A percentile compares a stretch with the other conserved stretches of the same genome.
Conservation (phyloP, 495 filamentous ascomycete genomes). For the Penicillium tannophilum region DNA sequence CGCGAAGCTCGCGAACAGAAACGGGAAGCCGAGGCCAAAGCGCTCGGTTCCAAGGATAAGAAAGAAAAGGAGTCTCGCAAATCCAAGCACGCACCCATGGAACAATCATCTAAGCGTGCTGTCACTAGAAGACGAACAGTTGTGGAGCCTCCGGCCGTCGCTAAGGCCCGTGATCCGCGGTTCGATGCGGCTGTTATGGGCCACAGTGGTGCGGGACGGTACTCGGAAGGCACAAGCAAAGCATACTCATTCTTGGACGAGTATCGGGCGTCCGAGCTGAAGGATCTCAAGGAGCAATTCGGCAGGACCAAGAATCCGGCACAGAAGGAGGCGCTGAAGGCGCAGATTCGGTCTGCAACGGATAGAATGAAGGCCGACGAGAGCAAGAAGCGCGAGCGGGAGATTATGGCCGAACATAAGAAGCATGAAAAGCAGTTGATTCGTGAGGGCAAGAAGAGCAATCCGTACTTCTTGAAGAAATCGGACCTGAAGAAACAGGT, state of each 20-base stretch:
- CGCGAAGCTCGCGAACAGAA: slow-evolving; percentile 51
- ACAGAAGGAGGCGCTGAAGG: slow-evolving; percentile 66
- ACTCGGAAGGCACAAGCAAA: slow-evolving; percentile 56
- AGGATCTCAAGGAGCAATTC: slow-evolving; percentile 65
- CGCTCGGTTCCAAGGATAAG: slow-evolving; percentile 40
- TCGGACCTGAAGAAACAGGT: slow-evolving; percentile 84
- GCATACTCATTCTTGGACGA: slow-evolving; percentile 86
- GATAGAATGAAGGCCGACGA: slow-evolving; percentile 67
- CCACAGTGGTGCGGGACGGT: slow-evolving; percentile 27
- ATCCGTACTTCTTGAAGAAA: slow-evolving; percentile 89
- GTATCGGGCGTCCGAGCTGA: slow-evolving; percentile 79
- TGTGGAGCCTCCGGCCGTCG: slow-evolving; percentile 50
- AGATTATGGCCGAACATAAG: slow-evolving; percentile 70
- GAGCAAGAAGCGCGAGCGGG: slow-evolving; percentile 64
- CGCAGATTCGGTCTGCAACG: slow-evolving; percentile 67
- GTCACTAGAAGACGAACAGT: slow-evolving; percentile 79
- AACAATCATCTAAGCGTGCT: slow-evolving; percentile 75
- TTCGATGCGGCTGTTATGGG: slow-evolving; percentile 66
- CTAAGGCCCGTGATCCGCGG: slow-evolving; percentile 75
- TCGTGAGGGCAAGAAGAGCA: slow-evolving; percentile 84
- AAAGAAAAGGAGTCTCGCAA: slow-evolving; percentile 50
- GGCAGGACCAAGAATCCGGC: slow-evolving; percentile 63
- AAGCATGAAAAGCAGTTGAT: slow-evolving; percentile 82
- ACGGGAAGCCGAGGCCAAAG: slow-evolving; percentile 34
- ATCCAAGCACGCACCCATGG: slow-evolving; percentile 85